phyloP scores from a whole-genome alignment of 129 eudicot genomes.

The Escallonia rubra region DNA sequence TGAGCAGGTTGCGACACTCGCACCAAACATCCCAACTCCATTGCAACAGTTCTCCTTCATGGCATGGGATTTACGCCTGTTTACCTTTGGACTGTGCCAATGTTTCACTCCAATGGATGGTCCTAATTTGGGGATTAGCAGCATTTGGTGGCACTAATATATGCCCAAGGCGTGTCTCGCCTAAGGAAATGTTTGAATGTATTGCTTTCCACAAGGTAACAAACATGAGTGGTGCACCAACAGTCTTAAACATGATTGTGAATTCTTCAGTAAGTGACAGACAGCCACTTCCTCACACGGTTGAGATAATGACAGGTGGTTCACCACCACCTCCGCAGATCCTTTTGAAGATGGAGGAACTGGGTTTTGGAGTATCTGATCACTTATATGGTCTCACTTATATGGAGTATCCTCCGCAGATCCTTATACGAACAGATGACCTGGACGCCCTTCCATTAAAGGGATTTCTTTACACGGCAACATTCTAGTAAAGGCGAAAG shows the following conservation, averaged over 20 bases:
- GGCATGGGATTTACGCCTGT: constrained; percentile 61
- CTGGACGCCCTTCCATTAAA: too few relatives aligned
- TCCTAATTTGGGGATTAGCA: constrained; percentile 81
- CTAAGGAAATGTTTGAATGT: constrained; percentile 54
- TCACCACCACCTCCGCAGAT: constrained; percentile 68
- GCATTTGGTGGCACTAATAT: constrained; percentile 85
- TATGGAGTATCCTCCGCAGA: too few relatives aligned
- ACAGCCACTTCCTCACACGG: constrained; percentile 64
- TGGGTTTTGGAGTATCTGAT: constrained; percentile 56
- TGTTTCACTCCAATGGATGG: constrained; percentile 98
- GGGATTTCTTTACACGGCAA: too few relatives aligned
- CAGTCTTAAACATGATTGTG: constrained; percentile 77
- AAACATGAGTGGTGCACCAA: constrained; percentile 88
- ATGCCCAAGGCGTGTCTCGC: constrained; percentile 61
- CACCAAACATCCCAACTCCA: constrained; percentile 88
- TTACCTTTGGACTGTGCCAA: constrained; percentile 88
- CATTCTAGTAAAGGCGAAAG: too few relatives aligned
- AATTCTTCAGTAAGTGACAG: constrained; percentile 42
- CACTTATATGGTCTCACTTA: constrained; percentile 52
- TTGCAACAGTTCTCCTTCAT: constrained; percentile 62
- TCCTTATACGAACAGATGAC: too few relatives aligned
- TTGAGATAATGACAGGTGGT: constrained; percentile 61
- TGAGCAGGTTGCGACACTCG: constrained; percentile 67
- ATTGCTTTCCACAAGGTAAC: constrained; percentile 60
- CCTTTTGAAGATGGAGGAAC: constrained; percentile 48